Conservation (phyloP, 306 rosid species). For the Parietaria judaica region DNA sequence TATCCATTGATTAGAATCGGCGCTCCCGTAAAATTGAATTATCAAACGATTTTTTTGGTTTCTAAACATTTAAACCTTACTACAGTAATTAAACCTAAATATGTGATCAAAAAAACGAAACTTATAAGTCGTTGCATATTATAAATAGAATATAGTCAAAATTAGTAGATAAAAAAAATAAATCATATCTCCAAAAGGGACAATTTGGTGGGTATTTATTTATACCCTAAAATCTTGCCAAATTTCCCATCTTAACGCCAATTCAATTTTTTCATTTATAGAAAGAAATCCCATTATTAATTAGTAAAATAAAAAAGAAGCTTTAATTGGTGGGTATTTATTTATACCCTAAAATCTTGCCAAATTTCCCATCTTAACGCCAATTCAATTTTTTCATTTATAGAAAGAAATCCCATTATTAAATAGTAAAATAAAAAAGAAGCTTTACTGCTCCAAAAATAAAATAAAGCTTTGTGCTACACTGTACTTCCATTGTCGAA, state of each 20-base stretch:
- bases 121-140: too few relatives aligned
- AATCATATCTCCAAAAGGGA: not conserved
- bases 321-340: too few relatives aligned
- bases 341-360: not conserved
- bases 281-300: not conserved
- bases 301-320: not conserved
- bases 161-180: not conserved
- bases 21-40: too few relatives aligned
- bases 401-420: not conserved
- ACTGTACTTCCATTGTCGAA: conserved; percentile 7
- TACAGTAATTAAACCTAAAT: too few relatives aligned
- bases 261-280: too few relatives aligned
- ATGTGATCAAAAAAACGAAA: too few relatives aligned
- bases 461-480: not conserved
- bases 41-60: too few relatives aligned
- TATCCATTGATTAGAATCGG: too few relatives aligned
- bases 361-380: not conserved
- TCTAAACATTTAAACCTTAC: too few relatives aligned
- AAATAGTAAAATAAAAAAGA: not conserved
- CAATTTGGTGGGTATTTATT: not conserved
- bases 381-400: too few relatives aligned
- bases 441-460: not conserved
- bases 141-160: not conserved
- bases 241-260: not conserved
- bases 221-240: not conserved